phyloP scores from a whole-genome alignment of 352 stramenopile genomes.

The Phytopythium mirpurense region DNA sequence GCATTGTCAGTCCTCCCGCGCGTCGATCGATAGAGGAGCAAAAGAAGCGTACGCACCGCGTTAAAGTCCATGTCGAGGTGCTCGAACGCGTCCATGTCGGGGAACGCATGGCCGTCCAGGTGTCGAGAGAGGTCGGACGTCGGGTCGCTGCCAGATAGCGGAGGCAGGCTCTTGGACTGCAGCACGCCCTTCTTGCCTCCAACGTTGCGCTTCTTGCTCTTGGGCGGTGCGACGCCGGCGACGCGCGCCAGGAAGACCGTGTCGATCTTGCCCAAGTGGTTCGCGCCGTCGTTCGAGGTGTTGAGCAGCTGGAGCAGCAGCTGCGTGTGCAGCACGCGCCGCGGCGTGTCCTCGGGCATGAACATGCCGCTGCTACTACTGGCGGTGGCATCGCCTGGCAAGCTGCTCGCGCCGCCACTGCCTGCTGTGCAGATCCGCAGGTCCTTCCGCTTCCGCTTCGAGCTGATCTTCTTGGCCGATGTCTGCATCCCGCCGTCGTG shows the following conservation, averaged over 20 bases:
- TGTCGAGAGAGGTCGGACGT: not conserved
- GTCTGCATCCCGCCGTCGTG: not conserved
- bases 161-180: not conserved
- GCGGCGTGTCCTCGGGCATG: slow-evolving; percentile 58
- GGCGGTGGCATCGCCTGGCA: slow-evolving; percentile 20
- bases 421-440: slow-evolving; percentile 67
- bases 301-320: slow-evolving; percentile 73
- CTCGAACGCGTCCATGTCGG: slow-evolving; percentile 67
- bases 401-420: slow-evolving; percentile 9
- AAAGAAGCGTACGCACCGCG: slow-evolving; percentile 26
- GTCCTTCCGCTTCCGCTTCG: slow-evolving; percentile 83
- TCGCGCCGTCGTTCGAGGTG: slow-evolving; percentile 35
- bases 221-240: slow-evolving; percentile 23
- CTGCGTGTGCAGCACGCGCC: slow-evolving; percentile 73
- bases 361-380: slow-evolving; percentile 47
- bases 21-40: not conserved
- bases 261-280: slow-evolving; percentile 9
- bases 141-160: not conserved
- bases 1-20: not conserved
- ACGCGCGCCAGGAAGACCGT: slow-evolving; percentile 3
- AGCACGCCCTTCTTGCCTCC: slow-evolving; percentile 17
- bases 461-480: slow-evolving; percentile 64
- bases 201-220: slow-evolving; percentile 55
- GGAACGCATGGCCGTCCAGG: slow-evolving; percentile 23
- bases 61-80: slow-evolving; percentile 87